Percentiles rank a stretch among this genome's conserved stretches.
Evolutionary conservation across 768 basidiomycete species (phyloP).

Genomic region (Lactarius akahatsu): DNA sequence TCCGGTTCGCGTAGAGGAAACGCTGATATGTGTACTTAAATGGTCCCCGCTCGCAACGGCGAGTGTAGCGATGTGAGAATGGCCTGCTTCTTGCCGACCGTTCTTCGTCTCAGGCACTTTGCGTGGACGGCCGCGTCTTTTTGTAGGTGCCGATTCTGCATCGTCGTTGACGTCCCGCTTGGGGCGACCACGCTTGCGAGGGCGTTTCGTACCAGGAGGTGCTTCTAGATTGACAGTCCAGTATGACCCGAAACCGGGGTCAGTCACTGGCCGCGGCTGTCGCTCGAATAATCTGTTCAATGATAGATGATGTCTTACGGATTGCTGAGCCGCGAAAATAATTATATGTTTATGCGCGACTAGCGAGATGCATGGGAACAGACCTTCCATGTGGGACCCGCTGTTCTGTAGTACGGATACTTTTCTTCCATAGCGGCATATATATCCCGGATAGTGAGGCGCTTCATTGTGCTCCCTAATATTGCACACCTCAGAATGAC

Average conservation of each 20-base stretch:
- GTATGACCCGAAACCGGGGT: conserved; percentile 85
- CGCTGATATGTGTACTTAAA: conserved; percentile 11
- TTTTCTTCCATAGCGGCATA: conserved; percentile 86
- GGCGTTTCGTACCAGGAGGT: conserved; percentile 84
- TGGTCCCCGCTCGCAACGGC: conserved; percentile 17
- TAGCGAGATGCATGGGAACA: conserved; percentile 19
- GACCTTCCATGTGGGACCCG: conserved; percentile 86
- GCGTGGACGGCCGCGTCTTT: conserved; percentile 31
- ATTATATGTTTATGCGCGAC: conserved; percentile 1
- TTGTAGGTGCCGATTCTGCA: conserved; percentile 20
- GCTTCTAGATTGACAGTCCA: conserved; percentile 87
- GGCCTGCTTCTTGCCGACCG: conserved; percentile 9
- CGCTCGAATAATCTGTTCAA: conserved; percentile 80
- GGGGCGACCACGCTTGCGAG: conserved; percentile 71
- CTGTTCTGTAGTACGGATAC: conserved; percentile 76
- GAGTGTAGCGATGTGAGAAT: conserved; percentile 19
- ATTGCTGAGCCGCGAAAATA: conserved; percentile 55
- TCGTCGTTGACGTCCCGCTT: conserved; percentile 44
- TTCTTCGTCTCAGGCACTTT: conserved; percentile 19
- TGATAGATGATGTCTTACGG: conserved; percentile 81
- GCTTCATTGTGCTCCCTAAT: conserved; percentile 69
- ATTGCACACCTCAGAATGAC: conserved; percentile 85
- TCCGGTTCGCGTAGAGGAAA: conserved; percentile 34
- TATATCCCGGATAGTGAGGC: conserved; percentile 81
- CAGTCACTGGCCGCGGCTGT: conserved; percentile 77